Percentiles rank a stretch among this genome's conserved stretches.
phyloP scores from a whole-genome alignment of 2,329 filamentous ascomycete genomes.

The Penicillium brasilianum region DNA sequence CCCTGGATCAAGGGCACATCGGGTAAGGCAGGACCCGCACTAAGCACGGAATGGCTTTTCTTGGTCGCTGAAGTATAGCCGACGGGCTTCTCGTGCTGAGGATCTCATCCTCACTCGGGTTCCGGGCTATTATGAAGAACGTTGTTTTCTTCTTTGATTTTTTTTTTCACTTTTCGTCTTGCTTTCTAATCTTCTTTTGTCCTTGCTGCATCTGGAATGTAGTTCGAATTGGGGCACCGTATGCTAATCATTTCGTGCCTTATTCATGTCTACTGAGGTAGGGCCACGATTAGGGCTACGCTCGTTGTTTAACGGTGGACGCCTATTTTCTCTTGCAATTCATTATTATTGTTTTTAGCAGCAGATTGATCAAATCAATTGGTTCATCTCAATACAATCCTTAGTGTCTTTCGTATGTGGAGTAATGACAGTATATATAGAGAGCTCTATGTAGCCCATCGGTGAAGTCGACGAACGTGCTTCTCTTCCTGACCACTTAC shows the following conservation, averaged over 20 bases:
- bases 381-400: neutral
- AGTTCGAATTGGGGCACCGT: neutral
- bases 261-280: neutral
- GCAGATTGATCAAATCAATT: neutral
- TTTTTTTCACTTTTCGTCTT: neutral
- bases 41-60: conserved; percentile 82
- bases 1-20: conserved; percentile 63
- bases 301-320: neutral
- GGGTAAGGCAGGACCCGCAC: conserved; percentile 61
- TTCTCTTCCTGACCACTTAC: neutral
- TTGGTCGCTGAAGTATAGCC: conserved; percentile 81
- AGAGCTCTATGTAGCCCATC: neutral
- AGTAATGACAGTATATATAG: no score
- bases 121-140: neutral
- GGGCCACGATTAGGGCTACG: neutral
- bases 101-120: neutral
- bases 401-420: neutral
- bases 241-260: neutral
- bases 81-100: neutral
- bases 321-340: neutral
- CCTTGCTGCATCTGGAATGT: neutral
- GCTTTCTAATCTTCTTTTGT: neutral
- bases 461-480: neutral
- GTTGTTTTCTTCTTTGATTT: neutral
- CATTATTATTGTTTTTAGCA: neutral